A percentile compares a stretch with the other conserved stretches of the same genome.
phyloP scores from a whole-genome alignment of 2,329 filamentous ascomycete species.

The Trichoderma sp. region DNA sequence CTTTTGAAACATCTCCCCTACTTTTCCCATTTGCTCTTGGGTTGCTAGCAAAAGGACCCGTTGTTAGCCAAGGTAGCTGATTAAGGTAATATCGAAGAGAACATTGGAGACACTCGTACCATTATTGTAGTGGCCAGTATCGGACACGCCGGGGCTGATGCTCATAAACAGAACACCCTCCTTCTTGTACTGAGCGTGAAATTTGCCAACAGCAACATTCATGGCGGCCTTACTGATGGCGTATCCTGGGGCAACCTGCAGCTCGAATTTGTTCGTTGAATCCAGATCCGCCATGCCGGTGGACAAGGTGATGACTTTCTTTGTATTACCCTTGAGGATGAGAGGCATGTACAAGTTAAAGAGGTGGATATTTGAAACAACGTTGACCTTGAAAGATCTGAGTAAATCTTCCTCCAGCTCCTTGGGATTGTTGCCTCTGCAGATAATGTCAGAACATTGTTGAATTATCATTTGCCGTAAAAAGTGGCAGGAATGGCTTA shows the following conservation, averaged over 20 bases:
- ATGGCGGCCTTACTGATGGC: conserved; percentile 3
- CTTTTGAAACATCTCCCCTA: not conserved
- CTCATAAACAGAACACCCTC: not conserved
- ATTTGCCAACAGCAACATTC: not conserved
- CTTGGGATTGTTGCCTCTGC: not conserved
- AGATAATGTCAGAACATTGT: not conserved
- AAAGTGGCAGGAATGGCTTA: not conserved
- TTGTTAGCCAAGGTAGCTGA: not conserved
- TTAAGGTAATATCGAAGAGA: no score
- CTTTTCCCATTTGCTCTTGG: not conserved
- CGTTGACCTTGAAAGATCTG: conserved; percentile 1
- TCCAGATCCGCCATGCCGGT: conserved; percentile 1
- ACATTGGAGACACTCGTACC: not conserved
- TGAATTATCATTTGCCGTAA: not conserved
- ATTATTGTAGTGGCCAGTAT: not conserved
- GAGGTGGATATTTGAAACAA: not conserved
- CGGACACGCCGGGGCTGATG: not conserved
- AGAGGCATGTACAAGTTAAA: not conserved
- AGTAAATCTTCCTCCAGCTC: not conserved
- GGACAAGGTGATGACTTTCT: not conserved
- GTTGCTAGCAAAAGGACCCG: not conserved
- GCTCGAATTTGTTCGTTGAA: not conserved
- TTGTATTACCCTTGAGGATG: not conserved
- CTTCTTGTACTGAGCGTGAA: not conserved
- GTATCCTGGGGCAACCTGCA: not conserved